Percentiles rank a stretch among this genome's conserved stretches.
These are phyloP conservation scores for Arxiozyma telluris DNA, from an alignment of 1,139 yeast genomes.

Conservation along the genomic window DNA sequence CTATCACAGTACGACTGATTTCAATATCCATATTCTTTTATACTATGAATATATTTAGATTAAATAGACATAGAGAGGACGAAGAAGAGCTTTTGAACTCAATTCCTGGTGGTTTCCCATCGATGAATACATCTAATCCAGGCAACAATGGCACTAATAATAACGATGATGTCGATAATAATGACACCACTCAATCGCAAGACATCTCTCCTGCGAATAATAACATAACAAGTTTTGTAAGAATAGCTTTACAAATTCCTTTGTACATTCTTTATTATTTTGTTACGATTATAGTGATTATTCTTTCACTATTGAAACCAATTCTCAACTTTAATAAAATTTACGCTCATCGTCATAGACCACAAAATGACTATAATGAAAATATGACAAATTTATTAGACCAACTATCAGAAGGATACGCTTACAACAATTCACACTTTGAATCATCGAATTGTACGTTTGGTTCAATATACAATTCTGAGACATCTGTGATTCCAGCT, in stretches of 20 bases:
- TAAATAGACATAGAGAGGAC: neutral
- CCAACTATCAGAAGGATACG: constrained; percentile 9
- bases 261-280: constrained; percentile 18
- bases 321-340: constrained; percentile 17
- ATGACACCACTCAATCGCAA: neutral
- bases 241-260: constrained; percentile 13
- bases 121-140: neutral
- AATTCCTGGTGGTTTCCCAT: constrained; percentile 12
- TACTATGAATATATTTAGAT: neutral
- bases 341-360: constrained; percentile 16
- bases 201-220: neutral
- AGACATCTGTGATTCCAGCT: constrained; percentile 15
- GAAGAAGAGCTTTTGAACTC: constrained; percentile 1
- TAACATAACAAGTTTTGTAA: neutral
- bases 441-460: constrained; percentile 5
- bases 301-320: constrained; percentile 17
- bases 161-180: too few species aligned
- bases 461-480: constrained; percentile 20
- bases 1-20: neutral
- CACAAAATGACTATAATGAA: constrained; percentile 11
- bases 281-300: constrained; percentile 10
- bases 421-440: constrained; percentile 3
- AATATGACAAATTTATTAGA: constrained; percentile 16
- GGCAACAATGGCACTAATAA: too few species aligned
- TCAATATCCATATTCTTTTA: too few species aligned